Evolutionary conservation across 306 rosid genomes (phyloP).

Genomic region (Quercus aquifolioides): DNA sequence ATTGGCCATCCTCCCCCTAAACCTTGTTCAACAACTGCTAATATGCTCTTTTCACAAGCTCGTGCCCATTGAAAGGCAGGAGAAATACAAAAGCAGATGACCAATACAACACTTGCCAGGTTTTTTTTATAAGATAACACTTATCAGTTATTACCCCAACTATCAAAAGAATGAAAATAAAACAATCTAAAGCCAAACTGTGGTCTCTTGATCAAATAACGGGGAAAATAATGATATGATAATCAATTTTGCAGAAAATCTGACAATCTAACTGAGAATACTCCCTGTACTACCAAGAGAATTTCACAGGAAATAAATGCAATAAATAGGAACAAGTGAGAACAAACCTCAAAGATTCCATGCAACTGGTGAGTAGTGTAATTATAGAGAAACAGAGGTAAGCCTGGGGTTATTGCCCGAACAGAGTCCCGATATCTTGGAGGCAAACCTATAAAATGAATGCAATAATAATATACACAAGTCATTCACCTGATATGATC

Average conservation of each 20-base stretch:
- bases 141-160: too few species aligned
- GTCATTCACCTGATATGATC: not conserved
- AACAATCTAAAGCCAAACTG: not conserved
- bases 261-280: not conserved
- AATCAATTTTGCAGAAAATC: not conserved
- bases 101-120: too few species aligned
- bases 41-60: not conserved
- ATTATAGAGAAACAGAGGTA: slow-evolving; percentile 91
- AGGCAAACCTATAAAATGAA: slow-evolving; percentile 70
- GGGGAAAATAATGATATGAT: not conserved
- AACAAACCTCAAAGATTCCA: slow-evolving; percentile 90
- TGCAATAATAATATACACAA: slow-evolving; percentile 15
- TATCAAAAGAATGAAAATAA: not conserved
- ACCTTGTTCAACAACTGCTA: not conserved
- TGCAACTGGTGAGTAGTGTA: slow-evolving; percentile 95
- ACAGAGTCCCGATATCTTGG: slow-evolving; percentile 97
- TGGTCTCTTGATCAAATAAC: not conserved
- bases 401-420: slow-evolving; percentile 90
- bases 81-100: too few species aligned
- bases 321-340: not conserved
- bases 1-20: not conserved
- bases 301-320: slow-evolving; percentile 10
- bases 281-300: not conserved
- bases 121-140: too few species aligned
- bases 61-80: not conserved